Percentiles rank a stretch among this genome's conserved stretches.
These are phyloP conservation scores for Coffea eugenioides DNA, from an alignment of 257 asterid species.

Conservation along the genomic window DNA sequence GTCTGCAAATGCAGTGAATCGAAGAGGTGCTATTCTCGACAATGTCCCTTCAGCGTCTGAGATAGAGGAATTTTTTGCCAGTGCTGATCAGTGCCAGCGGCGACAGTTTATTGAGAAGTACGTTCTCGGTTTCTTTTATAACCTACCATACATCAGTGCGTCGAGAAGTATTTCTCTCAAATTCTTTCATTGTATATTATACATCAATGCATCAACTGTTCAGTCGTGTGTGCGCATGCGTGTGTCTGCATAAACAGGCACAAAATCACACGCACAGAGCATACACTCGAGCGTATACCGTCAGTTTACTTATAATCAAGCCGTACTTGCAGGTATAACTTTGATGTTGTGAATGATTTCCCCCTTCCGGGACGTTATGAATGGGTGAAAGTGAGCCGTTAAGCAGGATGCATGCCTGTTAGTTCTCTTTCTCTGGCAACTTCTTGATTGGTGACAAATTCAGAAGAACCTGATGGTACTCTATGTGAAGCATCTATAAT, in stretches of 20 bases:
- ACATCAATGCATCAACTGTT: background rate
- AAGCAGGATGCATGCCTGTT: conserved; percentile 19
- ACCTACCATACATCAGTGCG: conserved; percentile 31
- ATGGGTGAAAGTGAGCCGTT: conserved; percentile 54
- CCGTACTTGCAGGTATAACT: conserved; percentile 62
- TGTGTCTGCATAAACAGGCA: too few species aligned
- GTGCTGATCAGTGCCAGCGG: conserved; percentile 54
- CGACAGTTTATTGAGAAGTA: conserved; percentile 67
- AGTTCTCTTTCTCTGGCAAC: background rate
- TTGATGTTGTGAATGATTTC: conserved; percentile 47
- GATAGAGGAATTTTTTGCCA: conserved; percentile 61
- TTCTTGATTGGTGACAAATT: conserved; percentile 4
- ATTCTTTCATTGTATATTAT: background rate
- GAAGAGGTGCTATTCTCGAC: conserved; percentile 29
- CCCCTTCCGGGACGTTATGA: conserved; percentile 76
- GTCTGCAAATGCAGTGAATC: conserved; percentile 24
- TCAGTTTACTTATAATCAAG: background rate
- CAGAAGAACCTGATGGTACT: conserved; percentile 10
- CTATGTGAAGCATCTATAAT: background rate
- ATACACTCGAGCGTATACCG: background rate
- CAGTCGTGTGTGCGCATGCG: background rate
- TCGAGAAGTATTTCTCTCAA: conserved; percentile 49
- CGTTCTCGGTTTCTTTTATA: background rate
- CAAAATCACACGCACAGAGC: background rate
- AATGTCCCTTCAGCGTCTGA: conserved; percentile 47